Percentiles rank a stretch among this genome's conserved stretches.
Evolutionary conservation across 2,329 filamentous ascomycete genomes (phyloP).

Genomic region (Hypoxylon sp.): DNA sequence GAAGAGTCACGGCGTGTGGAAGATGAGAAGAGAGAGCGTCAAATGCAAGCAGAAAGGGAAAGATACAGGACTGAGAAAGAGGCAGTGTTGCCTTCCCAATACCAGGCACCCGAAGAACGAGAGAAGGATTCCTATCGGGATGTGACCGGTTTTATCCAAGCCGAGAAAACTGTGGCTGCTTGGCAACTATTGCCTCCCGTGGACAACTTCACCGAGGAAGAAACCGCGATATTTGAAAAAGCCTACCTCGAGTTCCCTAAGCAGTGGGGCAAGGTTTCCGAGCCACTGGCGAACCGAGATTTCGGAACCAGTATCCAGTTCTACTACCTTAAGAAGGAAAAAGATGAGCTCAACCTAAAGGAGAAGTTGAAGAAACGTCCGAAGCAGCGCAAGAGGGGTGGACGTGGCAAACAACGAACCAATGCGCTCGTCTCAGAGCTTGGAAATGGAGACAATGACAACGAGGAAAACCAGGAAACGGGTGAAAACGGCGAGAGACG

Average conservation of each 20-base stretch:
- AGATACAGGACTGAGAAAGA: conserved; percentile 81
- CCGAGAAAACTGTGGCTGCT: conserved; percentile 75
- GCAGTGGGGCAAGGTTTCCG: conserved; percentile 84
- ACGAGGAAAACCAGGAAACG: conserved; percentile 67
- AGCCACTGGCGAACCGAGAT: conserved; percentile 74
- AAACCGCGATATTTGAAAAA: conserved; percentile 78
- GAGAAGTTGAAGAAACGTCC: conserved; percentile 78
- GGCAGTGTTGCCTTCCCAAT: conserved; percentile 79
- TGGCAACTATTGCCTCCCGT: conserved; percentile 80
- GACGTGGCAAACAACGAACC: conserved; percentile 70
- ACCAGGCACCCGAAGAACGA: conserved; percentile 72
- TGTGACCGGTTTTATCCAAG: conserved; percentile 72
- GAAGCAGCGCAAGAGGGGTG: conserved; percentile 68
- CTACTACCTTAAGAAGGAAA: conserved; percentile 87
- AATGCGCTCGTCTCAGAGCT: conserved; percentile 76
- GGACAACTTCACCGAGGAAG: conserved; percentile 80
- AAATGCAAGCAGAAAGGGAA: conserved; percentile 73
- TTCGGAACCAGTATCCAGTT: conserved; percentile 87
- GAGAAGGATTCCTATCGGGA: conserved; percentile 73
- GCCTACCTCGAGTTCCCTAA: conserved; percentile 82
- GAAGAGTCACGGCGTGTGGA: conserved; percentile 79
- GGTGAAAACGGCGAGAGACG: conserved; percentile 72
- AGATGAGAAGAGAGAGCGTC: conserved; percentile 77
- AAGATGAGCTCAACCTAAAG: conserved; percentile 80
- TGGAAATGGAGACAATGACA: conserved; percentile 70